A percentile compares a stretch with the other conserved stretches of the same genome.
Evolutionary conservation across 371 early-diverging fungal species (phyloP).

Genomic region (Entomophthora muscae): DNA sequence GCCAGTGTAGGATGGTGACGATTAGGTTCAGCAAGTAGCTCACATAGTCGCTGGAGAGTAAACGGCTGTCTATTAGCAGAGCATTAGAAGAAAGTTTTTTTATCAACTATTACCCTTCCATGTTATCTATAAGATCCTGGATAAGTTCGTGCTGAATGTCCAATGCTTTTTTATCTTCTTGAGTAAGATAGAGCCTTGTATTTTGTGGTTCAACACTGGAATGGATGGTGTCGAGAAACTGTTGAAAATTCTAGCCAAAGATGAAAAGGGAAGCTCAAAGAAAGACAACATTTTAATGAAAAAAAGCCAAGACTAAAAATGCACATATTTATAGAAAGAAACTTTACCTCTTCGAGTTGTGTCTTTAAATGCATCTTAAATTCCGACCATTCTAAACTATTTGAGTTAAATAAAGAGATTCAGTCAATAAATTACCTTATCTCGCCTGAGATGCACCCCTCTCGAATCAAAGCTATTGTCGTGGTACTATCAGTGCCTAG

Average conservation of each 20-base stretch:
- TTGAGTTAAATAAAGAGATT: background rate
- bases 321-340: background rate
- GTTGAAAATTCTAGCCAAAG: background rate
- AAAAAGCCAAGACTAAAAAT: background rate
- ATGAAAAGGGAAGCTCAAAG: background rate
- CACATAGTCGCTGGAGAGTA: background rate
- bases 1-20: background rate
- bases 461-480: background rate
- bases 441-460: background rate
- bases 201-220: background rate
- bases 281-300: background rate
- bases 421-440: background rate
- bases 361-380: background rate
- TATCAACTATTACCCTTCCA: background rate
- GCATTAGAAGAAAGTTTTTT: background rate
- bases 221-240: background rate
- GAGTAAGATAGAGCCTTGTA: background rate
- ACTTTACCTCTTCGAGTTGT: background rate
- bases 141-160: background rate
- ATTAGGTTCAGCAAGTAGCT: background rate
- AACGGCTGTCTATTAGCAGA: background rate
- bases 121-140: background rate
- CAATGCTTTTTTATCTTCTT: background rate
- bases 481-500: background rate
- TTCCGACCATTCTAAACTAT: background rate